A percentile compares a stretch with the other conserved stretches of the same genome.
Evolutionary conservation across 441 rosid genomes (phyloP).

Genomic region (Gossypium laxum): DNA sequence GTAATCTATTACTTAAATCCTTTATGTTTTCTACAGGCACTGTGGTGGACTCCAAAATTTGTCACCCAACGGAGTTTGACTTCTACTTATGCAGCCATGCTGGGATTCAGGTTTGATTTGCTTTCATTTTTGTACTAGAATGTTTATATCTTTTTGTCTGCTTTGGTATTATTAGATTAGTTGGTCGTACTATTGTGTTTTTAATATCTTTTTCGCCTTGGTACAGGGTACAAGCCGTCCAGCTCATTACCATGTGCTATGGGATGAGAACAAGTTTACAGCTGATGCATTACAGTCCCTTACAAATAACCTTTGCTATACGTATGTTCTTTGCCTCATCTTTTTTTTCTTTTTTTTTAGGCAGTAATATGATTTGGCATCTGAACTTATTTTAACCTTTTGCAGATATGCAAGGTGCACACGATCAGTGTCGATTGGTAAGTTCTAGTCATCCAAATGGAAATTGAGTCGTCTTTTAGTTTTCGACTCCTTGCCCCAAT

Average conservation of each 20-base stretch:
- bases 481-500: neutral
- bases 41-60: slow-evolving; percentile 86
- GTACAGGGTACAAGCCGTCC: slow-evolving; percentile 87
- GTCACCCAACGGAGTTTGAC: slow-evolving; percentile 93
- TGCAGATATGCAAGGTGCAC: slow-evolving; percentile 90
- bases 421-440: slow-evolving; percentile 14
- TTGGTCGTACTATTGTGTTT: neutral
- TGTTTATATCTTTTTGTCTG: neutral
- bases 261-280: slow-evolving; percentile 47
- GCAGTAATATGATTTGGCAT: neutral
- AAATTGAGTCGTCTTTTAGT: neutral
- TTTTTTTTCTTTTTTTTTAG: neutral
- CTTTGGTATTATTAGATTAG: neutral
- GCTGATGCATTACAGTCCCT: slow-evolving; percentile 63
- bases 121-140: neutral
- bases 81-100: slow-evolving; percentile 95
- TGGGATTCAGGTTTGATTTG: slow-evolving; percentile 58
- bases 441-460: slow-evolving; percentile 15
- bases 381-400: neutral
- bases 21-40: slow-evolving; percentile 46
- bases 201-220: neutral
- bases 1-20: neutral
- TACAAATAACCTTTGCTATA: slow-evolving; percentile 82
- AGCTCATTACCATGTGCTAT: slow-evolving; percentile 86
- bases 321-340: slow-evolving; percentile 36